Evolutionary conservation across 2,329 filamentous ascomycete species (phyloP), one percentile per base, ranked within the genome.

Genomic region (Onygena corvina): DNA sequence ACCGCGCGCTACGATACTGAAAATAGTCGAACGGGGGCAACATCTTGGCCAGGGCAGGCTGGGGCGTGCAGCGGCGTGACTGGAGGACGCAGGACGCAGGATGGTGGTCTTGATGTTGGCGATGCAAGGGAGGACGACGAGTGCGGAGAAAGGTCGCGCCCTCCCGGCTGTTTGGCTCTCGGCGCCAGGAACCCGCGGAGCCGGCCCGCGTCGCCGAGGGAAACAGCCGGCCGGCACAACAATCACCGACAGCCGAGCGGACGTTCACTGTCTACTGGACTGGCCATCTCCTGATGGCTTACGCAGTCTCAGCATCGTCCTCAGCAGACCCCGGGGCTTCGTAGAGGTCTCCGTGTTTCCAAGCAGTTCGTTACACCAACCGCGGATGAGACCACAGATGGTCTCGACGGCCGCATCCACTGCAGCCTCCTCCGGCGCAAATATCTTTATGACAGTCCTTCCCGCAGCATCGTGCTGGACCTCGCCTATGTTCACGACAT

Each of bases 1-100:
- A 87, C 84, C 84, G 85, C 64, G 83, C 81, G 53, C 75, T 75
- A 57, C 75, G 76, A 64, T 88, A 84, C 59, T 83, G 77, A 57
- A 86, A 73, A 60, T 86, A 87, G 55, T 80, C 77, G 49, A 79
- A 73, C 2, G 77, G 73, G 50, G 73, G 73, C 60, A 76, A 65
- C 64, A 70, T 75, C 34, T 54, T 56, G 53, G 33, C 31, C 18
- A 27, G 53, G 33, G 20, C 18, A 27, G 21, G 12, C 16, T 29
- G 38, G 14, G 38, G 21, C 38, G 27, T 27, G 27, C 42, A 46
- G 29, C 25, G 14, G 42, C 6, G 16, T 14, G 9, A 16, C 27
- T 31, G 9, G 16, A 44, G 21, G 12, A 14, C 16, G 16, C 27
- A 23, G 21, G 21, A 25, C 21, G 38, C 38, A 42, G 38, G 5